Base-by-base conservation (phyloP, 495 filamentous ascomycete genomes). In the Tuber indicum region DNA sequence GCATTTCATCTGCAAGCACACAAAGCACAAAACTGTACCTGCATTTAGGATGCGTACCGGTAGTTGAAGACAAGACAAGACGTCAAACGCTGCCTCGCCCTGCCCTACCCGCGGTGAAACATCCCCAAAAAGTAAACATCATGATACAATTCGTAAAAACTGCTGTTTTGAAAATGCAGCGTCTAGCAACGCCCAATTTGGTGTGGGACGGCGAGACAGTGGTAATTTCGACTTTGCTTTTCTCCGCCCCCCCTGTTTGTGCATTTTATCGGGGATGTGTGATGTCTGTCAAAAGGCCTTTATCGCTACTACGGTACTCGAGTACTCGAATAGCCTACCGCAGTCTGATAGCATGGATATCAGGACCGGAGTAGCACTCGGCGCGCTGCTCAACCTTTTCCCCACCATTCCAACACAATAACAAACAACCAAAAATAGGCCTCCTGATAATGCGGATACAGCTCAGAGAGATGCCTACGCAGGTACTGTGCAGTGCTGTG, bases 341-440 rank as follows among this genome's bases (percentile, higher is more conserved):
- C 26, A 3, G n/a, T 32, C 52, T n/a, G 52, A 62, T 62, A 26
- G 12, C 52, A 62, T 5, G 12, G 52, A 16, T 62, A 32, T 12
- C 52, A n/a, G 52, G 52, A 62, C 52, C n/a, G 52, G 52, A 32
- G n/a, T 32, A 62, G 52, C 52, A 32, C 26, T 14, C n/a, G 12
- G n/a, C 52, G n/a, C 3, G n/a, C 52, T 16, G 12, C 52, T 62
- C n/a, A 26, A 32, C 52, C 52, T 32, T 16, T 58, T 58, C 26
- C 58, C 58, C 26, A 36, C 32, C 3, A 7, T 17, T 66, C 32
- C 7, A 36, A 32, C n/a, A 66, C 58, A 66, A 66, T 1, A 66
- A 66, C 58, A 66, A 66, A 66, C 58, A 66, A 66, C 58, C 58
- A 66, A 66, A 66, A 66, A 12, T 17, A 36, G 58, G 58, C 26